A percentile compares a stretch with the other conserved stretches of the same genome.
These are phyloP conservation scores for Leishmania lainsoni DNA, from an alignment of 208 protist genomes.

Conservation along the genomic window DNA sequence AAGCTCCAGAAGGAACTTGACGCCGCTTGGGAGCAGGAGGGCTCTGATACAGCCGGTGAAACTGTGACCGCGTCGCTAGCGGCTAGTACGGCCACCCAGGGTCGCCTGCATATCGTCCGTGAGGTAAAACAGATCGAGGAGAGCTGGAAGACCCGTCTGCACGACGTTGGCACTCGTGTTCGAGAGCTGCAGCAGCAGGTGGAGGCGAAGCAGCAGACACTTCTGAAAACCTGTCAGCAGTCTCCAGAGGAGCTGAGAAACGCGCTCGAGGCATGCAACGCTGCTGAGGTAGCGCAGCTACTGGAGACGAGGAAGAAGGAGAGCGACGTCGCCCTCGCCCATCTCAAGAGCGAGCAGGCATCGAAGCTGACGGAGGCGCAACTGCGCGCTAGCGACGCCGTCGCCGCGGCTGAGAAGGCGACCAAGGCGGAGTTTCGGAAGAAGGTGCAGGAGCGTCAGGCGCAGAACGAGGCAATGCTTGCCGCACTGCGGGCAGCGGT, in stretches of 20 bases:
- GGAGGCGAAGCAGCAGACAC: constrained; percentile 28
- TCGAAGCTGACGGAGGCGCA: constrained; percentile 26
- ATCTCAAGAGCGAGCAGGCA: constrained; percentile 20
- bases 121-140: constrained; percentile 48
- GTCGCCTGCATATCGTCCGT: constrained; percentile 14
- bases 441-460: constrained; percentile 16
- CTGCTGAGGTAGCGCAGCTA: constrained; percentile 29
- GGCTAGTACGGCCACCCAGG: constrained; percentile 9
- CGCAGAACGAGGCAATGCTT: constrained; percentile 24
- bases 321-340: constrained; percentile 17
- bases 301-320: constrained; percentile 24
- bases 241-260: constrained; percentile 31
- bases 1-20: constrained; percentile 33
- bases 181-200: constrained; percentile 27
- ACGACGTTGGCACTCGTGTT: constrained; percentile 30
- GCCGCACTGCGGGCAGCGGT: constrained; percentile 20
- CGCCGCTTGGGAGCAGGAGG: constrained; percentile 25
- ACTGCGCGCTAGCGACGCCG: constrained; percentile 3
- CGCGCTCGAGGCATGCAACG: constrained; percentile 28
- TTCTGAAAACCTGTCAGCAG: constrained; percentile 18
- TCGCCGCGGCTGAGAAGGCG: constrained; percentile 17
- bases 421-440: constrained; percentile 8
- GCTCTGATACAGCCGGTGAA: background rate
- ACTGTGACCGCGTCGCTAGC: background rate
- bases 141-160: constrained; percentile 28